A percentile compares a stretch with the other conserved stretches of the same genome.
Conservation (phyloP, 2,329 filamentous ascomycete species). For the Talaromyces sp. region DNA sequence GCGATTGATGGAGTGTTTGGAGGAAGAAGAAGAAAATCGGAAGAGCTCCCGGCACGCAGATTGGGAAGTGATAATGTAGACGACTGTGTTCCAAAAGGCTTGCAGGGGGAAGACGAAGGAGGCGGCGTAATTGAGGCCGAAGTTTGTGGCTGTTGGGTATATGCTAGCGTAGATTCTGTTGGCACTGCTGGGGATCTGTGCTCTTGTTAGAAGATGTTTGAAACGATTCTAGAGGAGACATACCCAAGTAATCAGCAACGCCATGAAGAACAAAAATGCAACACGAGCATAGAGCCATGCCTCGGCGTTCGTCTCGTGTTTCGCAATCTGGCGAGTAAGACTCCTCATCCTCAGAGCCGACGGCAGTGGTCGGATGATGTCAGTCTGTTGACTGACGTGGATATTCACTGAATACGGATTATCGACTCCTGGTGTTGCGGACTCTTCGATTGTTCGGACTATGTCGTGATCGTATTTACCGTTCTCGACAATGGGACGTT, state of each 20-base stretch:
- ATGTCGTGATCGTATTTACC: background rate
- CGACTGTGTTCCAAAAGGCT: slow-evolving; percentile 74
- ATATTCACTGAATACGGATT: slow-evolving; percentile 17
- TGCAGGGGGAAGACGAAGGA: slow-evolving; percentile 72
- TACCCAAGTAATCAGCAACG: slow-evolving; percentile 36
- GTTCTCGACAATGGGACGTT: slow-evolving; percentile 18
- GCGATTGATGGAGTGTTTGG: background rate
- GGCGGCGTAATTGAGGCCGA: slow-evolving; percentile 63
- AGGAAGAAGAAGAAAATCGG: background rate
- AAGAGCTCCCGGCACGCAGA: slow-evolving; percentile 14
- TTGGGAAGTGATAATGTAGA: slow-evolving; percentile 66
- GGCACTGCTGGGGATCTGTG: slow-evolving; percentile 60
- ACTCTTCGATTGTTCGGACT: background rate
- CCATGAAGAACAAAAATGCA: slow-evolving; percentile 31
- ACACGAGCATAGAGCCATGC: slow-evolving; percentile 30
- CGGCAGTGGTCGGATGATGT: slow-evolving; percentile 40
- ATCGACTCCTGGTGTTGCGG: background rate
- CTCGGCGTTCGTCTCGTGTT: slow-evolving; percentile 30
- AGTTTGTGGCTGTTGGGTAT: slow-evolving; percentile 49
- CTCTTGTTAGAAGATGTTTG: background rate
- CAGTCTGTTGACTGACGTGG: slow-evolving; percentile 42
- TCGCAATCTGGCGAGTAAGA: slow-evolving; percentile 16
- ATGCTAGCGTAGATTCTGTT: slow-evolving; percentile 69
- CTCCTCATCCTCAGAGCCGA: slow-evolving; percentile 15
- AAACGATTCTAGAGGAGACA: background rate